Base-by-base conservation (phyloP, 768 basidiomycete species). In the Serendipita sp. region DNA sequence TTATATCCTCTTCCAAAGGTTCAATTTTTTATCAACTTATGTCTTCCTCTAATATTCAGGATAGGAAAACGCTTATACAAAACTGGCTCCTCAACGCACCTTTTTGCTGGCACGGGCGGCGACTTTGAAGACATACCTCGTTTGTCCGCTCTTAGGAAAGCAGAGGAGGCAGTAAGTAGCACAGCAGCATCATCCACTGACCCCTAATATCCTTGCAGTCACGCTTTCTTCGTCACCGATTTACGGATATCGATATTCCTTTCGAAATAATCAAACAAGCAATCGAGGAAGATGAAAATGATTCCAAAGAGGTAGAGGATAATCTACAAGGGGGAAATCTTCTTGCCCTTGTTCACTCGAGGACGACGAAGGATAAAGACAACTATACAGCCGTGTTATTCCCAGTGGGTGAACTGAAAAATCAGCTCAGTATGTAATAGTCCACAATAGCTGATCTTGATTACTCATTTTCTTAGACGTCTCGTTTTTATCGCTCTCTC, bases 201-300 rank as follows among this genome's bases (percentile, higher is more conserved):
- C 7, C 34, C 7, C 34, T 38, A 38, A 5, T 38, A 38, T 7
- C 34, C 34, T 7, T 31, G 28, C 9, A 58, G 53, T 22, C 24
- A 28, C 53, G 53, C 1, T 58, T 58, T 33, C 53, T 58, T 58
- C 53, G 24, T 24, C 22, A 58, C 11, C 13, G 53, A 24, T 58
- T 5, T 58, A 11, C 53, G 9, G 53, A 58, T 33, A n/a, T 58
- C 11, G 53, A 58, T 31, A 58, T 58, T 31, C 53, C 53, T 11
- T 58, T 58, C 31, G 53, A 58, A n/a, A 22, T 58, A 17, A 58
- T 58, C 53, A 58, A 58, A 31, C 17, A 58, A 31, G 22, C 17
- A n/a, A 58, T 58, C 22, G 17, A 58, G 17, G 53, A 58, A 11
- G 53, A 58, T 58, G 11, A 11, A n/a, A 31, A 4, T 3, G 22